Base-by-base conservation (phyloP, 345 rosid species). In the Arabidopsis arenosa region DNA sequence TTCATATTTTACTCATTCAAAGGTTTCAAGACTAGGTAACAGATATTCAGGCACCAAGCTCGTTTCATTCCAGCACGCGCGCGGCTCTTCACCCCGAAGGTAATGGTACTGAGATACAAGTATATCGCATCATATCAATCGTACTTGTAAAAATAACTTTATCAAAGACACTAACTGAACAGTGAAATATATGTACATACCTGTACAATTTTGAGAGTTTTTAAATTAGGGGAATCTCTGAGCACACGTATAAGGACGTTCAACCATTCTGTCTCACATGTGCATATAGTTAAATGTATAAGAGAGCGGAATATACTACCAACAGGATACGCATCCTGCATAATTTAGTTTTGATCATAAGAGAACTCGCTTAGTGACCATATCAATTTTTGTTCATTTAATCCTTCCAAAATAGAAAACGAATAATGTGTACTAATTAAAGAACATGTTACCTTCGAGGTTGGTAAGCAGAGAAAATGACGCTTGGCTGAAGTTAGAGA, bases 211-310 rank as follows among this genome's bases (percentile, higher is more conserved):
- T 28, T 55, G 37, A 30, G 59, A 28, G 10, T 12, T 55, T 11
- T 55, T 55, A 55, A 0, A 30, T 30, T 30, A 30, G 60, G 60
- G 4, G 60, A 55, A 6, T 55, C 37, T 30, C 60, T 55, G 37
- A 55, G 60, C 37, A 55, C 60, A 13, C 30, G 64, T 18, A 17
- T 59, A 10, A 59, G 64, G 36, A 59, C 26, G 2, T 59, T 59
- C 45, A 59, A 36, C 45, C 45, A 59, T 17, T 59, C 64, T 59
- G 37, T 35, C 63, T 58, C 63, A 35, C 63, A 58, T 58, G 13
- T 58, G 28, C 44, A 58, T 58, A 58, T 35, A 5, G 21, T 58
- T 9, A 58, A 58, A 58, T 35, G 6, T 7, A 15, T 7, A 8
- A 58, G 63, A 58, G 6, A 10, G 28, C 26, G 1, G 14, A 58